A percentile compares a stretch with the other conserved stretches of the same genome.
These are phyloP conservation scores for Stentor coeruleus DNA, from an alignment of 73 alveolate genomes.

Conservation along the genomic window DNA sequence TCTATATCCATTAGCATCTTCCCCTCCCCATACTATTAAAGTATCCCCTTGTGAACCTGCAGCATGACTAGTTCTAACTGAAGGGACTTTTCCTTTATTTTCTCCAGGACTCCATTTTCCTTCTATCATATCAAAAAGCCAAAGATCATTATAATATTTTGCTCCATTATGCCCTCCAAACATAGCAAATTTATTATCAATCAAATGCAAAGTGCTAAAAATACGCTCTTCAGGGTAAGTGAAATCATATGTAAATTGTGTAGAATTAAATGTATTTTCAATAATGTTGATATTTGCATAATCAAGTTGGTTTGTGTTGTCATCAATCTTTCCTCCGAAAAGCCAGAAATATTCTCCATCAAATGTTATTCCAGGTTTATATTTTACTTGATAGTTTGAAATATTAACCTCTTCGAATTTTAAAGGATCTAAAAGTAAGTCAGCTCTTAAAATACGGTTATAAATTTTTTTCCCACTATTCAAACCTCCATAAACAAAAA, in stretches of 20 bases:
- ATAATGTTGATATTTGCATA: not conserved
- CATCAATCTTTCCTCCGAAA: not conserved
- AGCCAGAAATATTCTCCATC: not conserved
- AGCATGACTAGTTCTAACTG: constrained; percentile 4
- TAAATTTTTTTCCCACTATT: too few species aligned
- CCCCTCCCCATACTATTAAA: constrained; percentile 7
- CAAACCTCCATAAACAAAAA: too few species aligned
- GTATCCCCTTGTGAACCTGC: not conserved
- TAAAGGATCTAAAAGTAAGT: too few species aligned
- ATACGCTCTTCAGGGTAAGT: not conserved
- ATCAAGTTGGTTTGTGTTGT: not conserved
- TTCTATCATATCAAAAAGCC: not conserved
- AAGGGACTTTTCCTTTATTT: not conserved
- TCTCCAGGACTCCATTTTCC: not conserved
- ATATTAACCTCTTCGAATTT: too few species aligned
- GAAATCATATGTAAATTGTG: not conserved
- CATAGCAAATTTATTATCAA: not conserved
- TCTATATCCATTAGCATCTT: constrained; percentile 9
- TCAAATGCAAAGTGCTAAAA: not conserved
- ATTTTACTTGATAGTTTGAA: too few species aligned
- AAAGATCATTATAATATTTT: not conserved
- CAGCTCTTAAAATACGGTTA: too few species aligned
- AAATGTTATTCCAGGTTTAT: not conserved
- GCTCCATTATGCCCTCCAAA: not conserved
- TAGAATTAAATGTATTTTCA: not conserved